Evolutionary conservation across 257 asterid species (phyloP).

Genomic region (Rubia yunnanensis): DNA sequence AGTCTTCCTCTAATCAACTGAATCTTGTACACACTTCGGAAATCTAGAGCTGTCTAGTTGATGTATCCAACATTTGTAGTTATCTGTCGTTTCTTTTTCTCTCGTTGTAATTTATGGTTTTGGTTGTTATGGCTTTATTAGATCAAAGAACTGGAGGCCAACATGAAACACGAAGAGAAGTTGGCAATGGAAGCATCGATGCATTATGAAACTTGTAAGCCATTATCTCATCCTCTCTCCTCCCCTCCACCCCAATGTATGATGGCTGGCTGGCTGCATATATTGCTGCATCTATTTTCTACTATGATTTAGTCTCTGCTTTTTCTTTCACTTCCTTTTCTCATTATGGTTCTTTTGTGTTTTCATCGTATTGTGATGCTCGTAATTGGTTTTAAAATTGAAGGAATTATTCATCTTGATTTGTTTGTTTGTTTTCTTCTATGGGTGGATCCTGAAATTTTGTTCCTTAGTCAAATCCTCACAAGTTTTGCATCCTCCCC

Average conservation of each 20-base stretch:
- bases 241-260: neutral
- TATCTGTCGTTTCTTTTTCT: conserved; percentile 6
- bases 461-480: neutral
- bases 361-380: neutral
- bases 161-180: conserved; percentile 60
- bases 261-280: neutral
- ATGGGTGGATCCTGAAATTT: neutral
- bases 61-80: conserved; percentile 6
- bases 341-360: neutral
- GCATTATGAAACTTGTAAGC: conserved; percentile 51
- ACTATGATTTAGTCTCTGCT: neutral
- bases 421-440: neutral
- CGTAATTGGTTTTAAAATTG: neutral
- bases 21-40: neutral
- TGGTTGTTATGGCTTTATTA: conserved; percentile 17
- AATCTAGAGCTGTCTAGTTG: neutral
- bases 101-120: conserved; percentile 7
- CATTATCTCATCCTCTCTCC: conserved; percentile 3
- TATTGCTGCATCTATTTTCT: neutral
- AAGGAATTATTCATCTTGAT: neutral
- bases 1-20: neutral
- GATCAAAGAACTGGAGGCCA: conserved; percentile 82
- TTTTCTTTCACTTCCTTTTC: neutral
- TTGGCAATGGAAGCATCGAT: conserved; percentile 53
- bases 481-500: neutral